phyloP scores from a whole-genome alignment of 1,284 basidiomycete species.

The Thecaphora thlaspeos region DNA sequence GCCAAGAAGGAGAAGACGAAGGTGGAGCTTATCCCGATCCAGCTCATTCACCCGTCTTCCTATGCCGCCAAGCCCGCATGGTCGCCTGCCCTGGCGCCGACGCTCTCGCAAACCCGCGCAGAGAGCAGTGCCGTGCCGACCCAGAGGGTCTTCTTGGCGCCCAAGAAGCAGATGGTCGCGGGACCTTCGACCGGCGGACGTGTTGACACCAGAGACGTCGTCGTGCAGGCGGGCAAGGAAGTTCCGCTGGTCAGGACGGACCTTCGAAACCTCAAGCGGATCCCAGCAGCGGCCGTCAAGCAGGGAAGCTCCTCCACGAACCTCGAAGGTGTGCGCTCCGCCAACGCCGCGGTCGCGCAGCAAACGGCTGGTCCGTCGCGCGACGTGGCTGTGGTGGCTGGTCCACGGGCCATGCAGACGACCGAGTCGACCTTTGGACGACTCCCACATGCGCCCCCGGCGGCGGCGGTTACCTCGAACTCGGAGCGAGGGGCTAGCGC shows the following conservation, averaged over 20 bases:
- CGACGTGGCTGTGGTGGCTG: no score
- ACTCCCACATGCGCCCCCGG: not conserved
- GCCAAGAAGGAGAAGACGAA: slow-evolving; percentile 17
- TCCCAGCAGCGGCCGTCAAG: slow-evolving; percentile 4
- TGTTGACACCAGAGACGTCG: no score
- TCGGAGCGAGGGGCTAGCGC: not conserved
- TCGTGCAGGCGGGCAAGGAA: slow-evolving; percentile 20
- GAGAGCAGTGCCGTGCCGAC: no score
- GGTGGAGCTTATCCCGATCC: slow-evolving; percentile 18
- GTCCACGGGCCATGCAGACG: not conserved
- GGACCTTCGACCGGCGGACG: no score
- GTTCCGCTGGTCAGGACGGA: slow-evolving; percentile 32
- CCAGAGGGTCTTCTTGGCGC: no score
- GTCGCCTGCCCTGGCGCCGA: not conserved
- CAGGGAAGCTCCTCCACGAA: slow-evolving; percentile 8
- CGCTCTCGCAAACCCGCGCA: not conserved
- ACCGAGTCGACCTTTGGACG: not conserved
- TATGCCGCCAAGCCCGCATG: slow-evolving; percentile 1
- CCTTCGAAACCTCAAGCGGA: slow-evolving; percentile 35
- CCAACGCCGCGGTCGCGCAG: no score
- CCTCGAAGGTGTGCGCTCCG: not conserved
- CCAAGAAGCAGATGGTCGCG: no score
- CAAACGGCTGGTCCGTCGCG: no score
- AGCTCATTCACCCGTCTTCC: slow-evolving; percentile 20
- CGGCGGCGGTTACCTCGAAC: not conserved